Evolutionary conservation across 2,329 filamentous ascomycete species (phyloP), one percentile per base, ranked within the genome.

Genomic region (Aspergillus pseudoviridinutans): DNA sequence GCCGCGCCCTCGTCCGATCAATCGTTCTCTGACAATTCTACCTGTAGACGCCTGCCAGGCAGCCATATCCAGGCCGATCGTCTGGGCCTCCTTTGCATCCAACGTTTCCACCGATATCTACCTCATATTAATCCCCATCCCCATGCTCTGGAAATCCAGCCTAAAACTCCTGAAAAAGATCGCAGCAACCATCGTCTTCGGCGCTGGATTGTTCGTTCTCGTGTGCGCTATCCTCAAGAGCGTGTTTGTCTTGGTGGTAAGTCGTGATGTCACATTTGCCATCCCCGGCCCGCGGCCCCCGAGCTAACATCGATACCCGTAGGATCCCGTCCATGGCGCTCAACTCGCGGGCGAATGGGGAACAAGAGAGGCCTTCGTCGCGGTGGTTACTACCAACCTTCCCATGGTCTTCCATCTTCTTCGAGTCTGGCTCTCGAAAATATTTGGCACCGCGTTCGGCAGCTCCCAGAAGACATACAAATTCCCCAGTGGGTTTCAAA

Each of bases 71-170:
- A 74, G 70, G 17, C 74, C 76, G n/a, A 70, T 81, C 41, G 69
- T 82, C 50, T 80, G 75, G 71, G 74, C 77, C 12, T 77, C 75
- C 6, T 77, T 80, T 54, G 71, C 76, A 10, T 71, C 79, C 55
- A 85, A 84, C 58, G 74, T 84, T 10, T 58, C 75, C 2, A 85
- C 83, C 7, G 83, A 86, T 61, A 58, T 84, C 4, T 85, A 84
- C 58, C 73, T 85, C 14, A 79, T 85, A 51, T 76, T 78, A n/a
- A 83, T 85, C 20, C 82, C 82, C 0, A 72, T 85, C 20, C 82
- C 82, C 2, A 66, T 85, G 75, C 70, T 85, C 3, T 83, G 79
- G 79, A 71, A 71, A 51, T 78, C 82, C 0, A 75, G 73, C 1
- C 69, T 85, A 2, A 73, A 70, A n/a, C 68, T 74, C 0, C 60